Evolutionary conservation across 2,329 filamentous ascomycete species (phyloP), one percentile per base, ranked within the genome.

Genomic region (Fusarium odoratissimum): DNA sequence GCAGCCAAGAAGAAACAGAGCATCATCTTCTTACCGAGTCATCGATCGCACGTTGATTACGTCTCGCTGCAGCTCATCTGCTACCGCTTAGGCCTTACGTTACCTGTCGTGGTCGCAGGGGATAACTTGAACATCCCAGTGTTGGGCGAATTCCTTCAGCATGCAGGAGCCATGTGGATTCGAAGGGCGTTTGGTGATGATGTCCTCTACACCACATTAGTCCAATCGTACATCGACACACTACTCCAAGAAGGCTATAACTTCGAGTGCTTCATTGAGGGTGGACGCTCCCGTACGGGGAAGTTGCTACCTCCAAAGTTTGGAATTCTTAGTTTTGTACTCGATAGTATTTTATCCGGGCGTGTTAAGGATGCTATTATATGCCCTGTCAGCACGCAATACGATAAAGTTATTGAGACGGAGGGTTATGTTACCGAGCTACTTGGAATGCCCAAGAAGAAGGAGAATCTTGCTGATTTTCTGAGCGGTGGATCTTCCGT

Each of bases 331-430:
- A 93, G 91, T 77, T 99, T 98, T 77, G 89, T 98, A 42, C 84
- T 99, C 23, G 96, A 99, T 75, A 97, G 94, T 75, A 87, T 99
- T 19, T 84, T 98, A 10, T 97, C 94, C 0, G 95, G 95, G 1
- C 89, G 95, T 11, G 95, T 97, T 1, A 87, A 97, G 51, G 96
- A 99, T 81, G 92, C 94, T 37, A 93, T 98, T 45, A 94, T 99
- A 58, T 97, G 95, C 76, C 96, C 96, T 1, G 96, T 99, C 49
- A 97, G 93, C 81, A 98, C 95, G 1, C 96, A 99, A 80, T 99
- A 99, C 79, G 96, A 99, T 86, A 99, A 98, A 80, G 96, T 99
- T 62, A 97, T 99, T 67, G 96, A 99, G 82, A 97, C 97, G 2
- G 95, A 97, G 82, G 96, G 95, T 9, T 99, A 99, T 78, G 95